These are phyloP conservation scores for Diutina sp. DNA, from an alignment of 1,139 yeast species.

Conservation along the genomic window DNA sequence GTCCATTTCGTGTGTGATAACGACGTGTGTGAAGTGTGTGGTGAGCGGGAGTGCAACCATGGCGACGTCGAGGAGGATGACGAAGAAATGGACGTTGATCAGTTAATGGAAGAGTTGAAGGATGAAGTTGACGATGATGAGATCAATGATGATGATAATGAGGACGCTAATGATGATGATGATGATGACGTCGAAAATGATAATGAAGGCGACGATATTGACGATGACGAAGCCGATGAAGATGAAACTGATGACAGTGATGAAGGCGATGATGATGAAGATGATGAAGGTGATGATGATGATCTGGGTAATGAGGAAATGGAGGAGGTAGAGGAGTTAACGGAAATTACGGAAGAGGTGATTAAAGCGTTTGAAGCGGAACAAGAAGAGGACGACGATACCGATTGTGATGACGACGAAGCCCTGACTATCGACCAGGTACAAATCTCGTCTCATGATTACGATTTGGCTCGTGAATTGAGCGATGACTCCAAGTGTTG, in stretches of 20 bases:
- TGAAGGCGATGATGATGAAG: background rate
- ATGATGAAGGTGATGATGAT: background rate
- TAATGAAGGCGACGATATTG: background rate
- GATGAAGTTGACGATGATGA: constrained; percentile 7
- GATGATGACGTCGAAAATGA: background rate
- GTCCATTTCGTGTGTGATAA: constrained; percentile 64
- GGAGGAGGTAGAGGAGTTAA: constrained; percentile 11
- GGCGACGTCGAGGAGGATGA: constrained; percentile 7
- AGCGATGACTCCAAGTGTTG: constrained; percentile 34
- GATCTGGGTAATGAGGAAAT: background rate
- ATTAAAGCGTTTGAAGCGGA: constrained; percentile 19
- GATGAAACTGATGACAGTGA: background rate
- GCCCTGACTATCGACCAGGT: constrained; percentile 3
- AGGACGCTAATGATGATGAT: constrained; percentile 2
- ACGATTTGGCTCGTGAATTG: constrained; percentile 18
- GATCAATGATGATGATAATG: constrained; percentile 7
- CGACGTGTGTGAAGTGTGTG: constrained; percentile 7
- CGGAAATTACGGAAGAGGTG: constrained; percentile 25
- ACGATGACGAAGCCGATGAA: background rate
- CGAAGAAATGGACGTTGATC: constrained; percentile 2
- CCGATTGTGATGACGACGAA: background rate
- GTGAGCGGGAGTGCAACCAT: constrained; percentile 30
- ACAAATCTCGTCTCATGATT: background rate
- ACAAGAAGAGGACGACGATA: background rate
- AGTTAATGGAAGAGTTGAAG: background rate